Conservation (phyloP, 306 rosid genomes). For the Carpinus fangiana region DNA sequence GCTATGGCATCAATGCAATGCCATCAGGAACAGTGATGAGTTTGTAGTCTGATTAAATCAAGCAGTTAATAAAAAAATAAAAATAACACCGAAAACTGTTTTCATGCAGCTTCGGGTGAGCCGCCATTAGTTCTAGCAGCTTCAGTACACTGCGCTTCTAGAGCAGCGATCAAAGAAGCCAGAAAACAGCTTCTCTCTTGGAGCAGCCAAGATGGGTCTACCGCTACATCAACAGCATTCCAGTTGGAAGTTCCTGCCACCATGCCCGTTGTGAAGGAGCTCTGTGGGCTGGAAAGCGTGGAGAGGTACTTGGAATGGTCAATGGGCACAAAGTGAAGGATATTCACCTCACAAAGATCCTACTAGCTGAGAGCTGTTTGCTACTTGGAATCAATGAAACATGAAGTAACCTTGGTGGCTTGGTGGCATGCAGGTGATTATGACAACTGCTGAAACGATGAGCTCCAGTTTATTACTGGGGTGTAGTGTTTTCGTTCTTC, state of each 20-base stretch:
- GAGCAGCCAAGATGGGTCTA: slow-evolving; percentile 41
- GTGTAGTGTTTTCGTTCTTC: background rate
- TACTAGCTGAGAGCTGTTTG: background rate
- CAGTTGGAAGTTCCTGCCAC: slow-evolving; percentile 82
- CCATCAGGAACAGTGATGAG: background rate
- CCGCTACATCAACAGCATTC: slow-evolving; percentile 32
- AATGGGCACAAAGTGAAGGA: slow-evolving; percentile 31
- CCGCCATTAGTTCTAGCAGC: slow-evolving; percentile 82
- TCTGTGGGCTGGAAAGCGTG: slow-evolving; percentile 68
- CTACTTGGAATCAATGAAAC: background rate
- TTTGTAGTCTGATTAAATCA: background rate
- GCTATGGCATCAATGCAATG: background rate
- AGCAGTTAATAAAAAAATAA: background rate
- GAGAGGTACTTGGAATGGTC: slow-evolving; percentile 77
- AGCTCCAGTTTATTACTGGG: background rate
- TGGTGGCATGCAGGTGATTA: background rate
- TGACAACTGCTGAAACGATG: background rate
- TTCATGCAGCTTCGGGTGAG: slow-evolving; percentile 88
- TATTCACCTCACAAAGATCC: background rate
- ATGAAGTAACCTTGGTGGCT: background rate
- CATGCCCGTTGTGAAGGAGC: slow-evolving; percentile 83
- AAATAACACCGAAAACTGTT: background rate
- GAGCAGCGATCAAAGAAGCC: slow-evolving; percentile 82
- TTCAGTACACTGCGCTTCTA: slow-evolving; percentile 84
- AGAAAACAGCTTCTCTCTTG: slow-evolving; percentile 70